These are phyloP conservation scores for Penicillium cosmopolitanum DNA, from an alignment of 495 filamentous ascomycete species.

Conservation along the genomic window DNA sequence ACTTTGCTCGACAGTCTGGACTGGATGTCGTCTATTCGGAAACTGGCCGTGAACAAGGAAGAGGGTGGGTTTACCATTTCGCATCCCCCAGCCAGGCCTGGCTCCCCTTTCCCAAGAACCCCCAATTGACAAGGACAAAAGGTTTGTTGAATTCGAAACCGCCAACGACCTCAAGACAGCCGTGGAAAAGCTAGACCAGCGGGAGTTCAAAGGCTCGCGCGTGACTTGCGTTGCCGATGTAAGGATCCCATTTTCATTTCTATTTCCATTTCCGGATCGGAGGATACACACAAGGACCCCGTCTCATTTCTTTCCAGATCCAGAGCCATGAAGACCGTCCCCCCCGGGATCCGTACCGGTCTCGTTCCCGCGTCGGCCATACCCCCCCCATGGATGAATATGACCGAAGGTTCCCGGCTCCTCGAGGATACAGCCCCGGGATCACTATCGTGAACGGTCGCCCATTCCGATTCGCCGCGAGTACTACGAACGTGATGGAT, in stretches of 20 bases:
- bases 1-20: constrained; percentile 95
- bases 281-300: constrained; percentile 25
- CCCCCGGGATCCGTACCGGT: constrained; percentile 71
- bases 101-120: constrained; percentile 11
- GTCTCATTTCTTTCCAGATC: constrained; percentile 51
- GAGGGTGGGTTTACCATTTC: constrained; percentile 69
- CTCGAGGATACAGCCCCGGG: constrained; percentile 79
- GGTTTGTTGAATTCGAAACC: constrained; percentile 98
- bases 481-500: constrained; percentile 79
- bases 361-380: constrained; percentile 75
- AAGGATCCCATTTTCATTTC: constrained; percentile 39
- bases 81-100: constrained; percentile 9
- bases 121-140: constrained; percentile 47
- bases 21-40: constrained; percentile 98
- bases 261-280: constrained; percentile 14
- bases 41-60: constrained; percentile 88
- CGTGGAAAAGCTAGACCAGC: constrained; percentile 87
- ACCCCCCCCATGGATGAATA: constrained; percentile 71
- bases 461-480: constrained; percentile 75
- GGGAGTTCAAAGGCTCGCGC: constrained; percentile 84
- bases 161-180: constrained; percentile 85
- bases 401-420: constrained; percentile 73
- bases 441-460: constrained; percentile 85
- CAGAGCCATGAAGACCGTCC: constrained; percentile 66
- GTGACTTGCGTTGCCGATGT: constrained; percentile 88